These are phyloP conservation scores for Eucalyptus regnans DNA, from an alignment of 345 rosid genomes.

Conservation along the genomic window DNA sequence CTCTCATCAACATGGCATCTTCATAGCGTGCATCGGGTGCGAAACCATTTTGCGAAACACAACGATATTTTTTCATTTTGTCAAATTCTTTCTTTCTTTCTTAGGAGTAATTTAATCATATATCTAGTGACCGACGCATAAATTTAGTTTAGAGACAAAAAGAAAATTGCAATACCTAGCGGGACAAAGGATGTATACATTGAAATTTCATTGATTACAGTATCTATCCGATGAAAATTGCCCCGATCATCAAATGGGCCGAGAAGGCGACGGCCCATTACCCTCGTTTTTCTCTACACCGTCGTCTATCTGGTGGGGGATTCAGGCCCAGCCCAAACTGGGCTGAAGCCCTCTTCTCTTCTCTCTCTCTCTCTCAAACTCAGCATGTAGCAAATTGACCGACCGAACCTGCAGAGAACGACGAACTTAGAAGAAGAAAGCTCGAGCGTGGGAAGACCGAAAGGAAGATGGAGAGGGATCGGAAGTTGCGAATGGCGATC, in stretches of 20 bases:
- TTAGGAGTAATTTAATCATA: background rate
- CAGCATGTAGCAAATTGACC: background rate
- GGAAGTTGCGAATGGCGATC: constrained; percentile 28
- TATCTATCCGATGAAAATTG: background rate
- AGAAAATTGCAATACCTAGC: background rate
- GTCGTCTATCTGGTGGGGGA: background rate
- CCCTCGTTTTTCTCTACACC: background rate
- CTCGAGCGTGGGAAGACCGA: background rate
- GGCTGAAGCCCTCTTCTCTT: background rate
- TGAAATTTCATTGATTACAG: background rate
- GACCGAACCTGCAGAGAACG: background rate
- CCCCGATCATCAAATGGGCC: background rate
- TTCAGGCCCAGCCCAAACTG: background rate
- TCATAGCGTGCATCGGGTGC: background rate
- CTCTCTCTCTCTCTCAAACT: background rate
- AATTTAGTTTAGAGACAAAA: background rate
- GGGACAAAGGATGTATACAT: background rate
- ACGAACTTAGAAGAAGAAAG: background rate
- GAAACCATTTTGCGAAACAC: background rate
- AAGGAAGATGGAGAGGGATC: constrained; percentile 23
- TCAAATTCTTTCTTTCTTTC: background rate
- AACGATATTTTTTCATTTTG: background rate
- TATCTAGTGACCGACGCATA: background rate
- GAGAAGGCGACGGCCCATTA: background rate
- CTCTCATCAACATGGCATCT: background rate